Evolutionary conservation across 1,284 basidiomycete species (phyloP).

Genomic region (Fomitopsis schrenkii): DNA sequence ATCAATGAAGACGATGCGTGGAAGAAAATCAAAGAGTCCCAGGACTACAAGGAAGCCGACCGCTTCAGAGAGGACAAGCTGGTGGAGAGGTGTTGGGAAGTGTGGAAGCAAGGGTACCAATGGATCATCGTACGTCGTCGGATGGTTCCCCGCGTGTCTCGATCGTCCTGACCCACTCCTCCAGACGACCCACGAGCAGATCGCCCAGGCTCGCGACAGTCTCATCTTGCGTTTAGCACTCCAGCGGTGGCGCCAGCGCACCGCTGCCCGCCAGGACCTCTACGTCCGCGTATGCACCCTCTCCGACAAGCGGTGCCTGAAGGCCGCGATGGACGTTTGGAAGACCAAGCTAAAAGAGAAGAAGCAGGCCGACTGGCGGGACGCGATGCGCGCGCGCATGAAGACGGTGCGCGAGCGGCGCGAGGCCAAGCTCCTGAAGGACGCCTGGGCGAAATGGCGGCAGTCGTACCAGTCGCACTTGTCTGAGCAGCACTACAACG

Average conservation of each 20-base stretch:
- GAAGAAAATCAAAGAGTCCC: conserved; percentile 65
- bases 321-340: conserved; percentile 43
- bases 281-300: conserved; percentile 37
- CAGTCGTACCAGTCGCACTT: conserved; percentile 45
- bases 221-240: conserved; percentile 53
- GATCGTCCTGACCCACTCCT: neutral
- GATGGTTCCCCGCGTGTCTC: conserved; percentile 4
- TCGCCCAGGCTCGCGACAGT: conserved; percentile 53
- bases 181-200: conserved; percentile 61
- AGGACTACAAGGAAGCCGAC: conserved; percentile 70
- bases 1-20: conserved; percentile 71
- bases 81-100: conserved; percentile 63
- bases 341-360: conserved; percentile 43
- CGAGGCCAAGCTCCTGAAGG: conserved; percentile 44
- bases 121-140: conserved; percentile 62
- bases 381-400: conserved; percentile 66
- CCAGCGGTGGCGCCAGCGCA: conserved; percentile 50
- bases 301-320: conserved; percentile 40
- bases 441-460: conserved; percentile 61
- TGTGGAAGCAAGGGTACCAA: conserved; percentile 62
- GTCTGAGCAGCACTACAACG: conserved; percentile 44
- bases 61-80: conserved; percentile 58
- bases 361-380: conserved; percentile 54
- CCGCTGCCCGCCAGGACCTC: conserved; percentile 33
- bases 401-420: conserved; percentile 51